phyloP scores from a whole-genome alignment of 176 grass and related monocot species.

The Bromus sterilis region DNA sequence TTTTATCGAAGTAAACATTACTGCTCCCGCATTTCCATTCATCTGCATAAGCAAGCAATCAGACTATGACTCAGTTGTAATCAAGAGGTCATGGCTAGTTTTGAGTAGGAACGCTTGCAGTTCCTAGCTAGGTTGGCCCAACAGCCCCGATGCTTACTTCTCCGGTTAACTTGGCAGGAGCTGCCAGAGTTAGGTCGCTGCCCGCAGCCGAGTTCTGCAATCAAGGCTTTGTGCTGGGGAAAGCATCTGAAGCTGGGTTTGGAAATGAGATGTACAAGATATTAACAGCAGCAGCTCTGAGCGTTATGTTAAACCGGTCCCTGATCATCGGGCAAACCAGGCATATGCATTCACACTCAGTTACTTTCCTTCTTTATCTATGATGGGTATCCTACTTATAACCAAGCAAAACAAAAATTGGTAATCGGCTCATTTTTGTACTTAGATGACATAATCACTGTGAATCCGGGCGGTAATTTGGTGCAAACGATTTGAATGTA shows the following conservation, averaged over 20 bases:
- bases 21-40: too few relatives aligned
- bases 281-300: constrained; percentile 74
- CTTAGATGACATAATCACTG: not conserved
- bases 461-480: not conserved
- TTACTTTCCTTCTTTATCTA: constrained; percentile 39
- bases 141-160: constrained; percentile 30
- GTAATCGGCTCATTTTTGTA: not conserved
- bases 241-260: constrained; percentile 94
- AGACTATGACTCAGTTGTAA: not conserved
- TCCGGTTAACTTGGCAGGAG: constrained; percentile 68
- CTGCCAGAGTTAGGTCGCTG: constrained; percentile 59
- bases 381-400: not conserved
- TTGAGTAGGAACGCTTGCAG: constrained; percentile 8
- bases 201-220: constrained; percentile 74
- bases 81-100: not conserved
- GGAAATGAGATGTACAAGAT: constrained; percentile 99
- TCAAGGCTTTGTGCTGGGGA: constrained; percentile 89
- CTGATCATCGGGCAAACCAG: constrained; percentile 97
- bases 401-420: not conserved
- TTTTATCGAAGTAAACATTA: not conserved
- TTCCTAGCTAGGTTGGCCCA: constrained; percentile 8
- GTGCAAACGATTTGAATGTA: not conserved
- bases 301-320: constrained; percentile 89
- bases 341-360: constrained; percentile 54
- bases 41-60: not conserved